Evolutionary conservation across 148 eudicot species (phyloP).

Genomic region (Polygonum maritimum): DNA sequence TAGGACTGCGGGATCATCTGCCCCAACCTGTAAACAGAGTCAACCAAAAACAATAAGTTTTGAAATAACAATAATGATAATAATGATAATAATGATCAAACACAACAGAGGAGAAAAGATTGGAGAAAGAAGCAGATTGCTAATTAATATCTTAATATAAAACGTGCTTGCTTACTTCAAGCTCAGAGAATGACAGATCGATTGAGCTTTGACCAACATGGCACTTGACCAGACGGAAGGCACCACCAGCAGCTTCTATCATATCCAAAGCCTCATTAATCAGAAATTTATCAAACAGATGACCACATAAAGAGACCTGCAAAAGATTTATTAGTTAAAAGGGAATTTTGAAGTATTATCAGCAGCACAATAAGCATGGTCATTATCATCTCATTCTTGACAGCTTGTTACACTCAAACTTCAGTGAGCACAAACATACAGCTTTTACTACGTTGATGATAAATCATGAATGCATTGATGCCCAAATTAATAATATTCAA

Average conservation of each 20-base stretch:
- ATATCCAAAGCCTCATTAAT: conserved; percentile 95
- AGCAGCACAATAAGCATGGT: not conserved
- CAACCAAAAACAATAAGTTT: not conserved
- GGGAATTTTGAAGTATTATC: not conserved
- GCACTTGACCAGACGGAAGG: conserved; percentile 81
- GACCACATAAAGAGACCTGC: conserved; percentile 96
- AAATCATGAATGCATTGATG: not conserved
- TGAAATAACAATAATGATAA: not conserved
- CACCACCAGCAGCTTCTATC: conserved; percentile 95
- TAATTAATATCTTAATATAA: not conserved
- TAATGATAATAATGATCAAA: not conserved
- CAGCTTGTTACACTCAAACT: not conserved
- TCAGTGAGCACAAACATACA: not conserved
- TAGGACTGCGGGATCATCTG: conserved; percentile 57
- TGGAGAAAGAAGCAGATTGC: not conserved
- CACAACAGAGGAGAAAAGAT: not conserved
- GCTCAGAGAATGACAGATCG: conserved; percentile 79
- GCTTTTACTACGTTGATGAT: not conserved
- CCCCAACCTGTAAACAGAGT: conserved; percentile 59
- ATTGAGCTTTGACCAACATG: conserved; percentile 83
- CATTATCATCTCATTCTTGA: not conserved
- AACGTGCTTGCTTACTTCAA: conserved; percentile 51
- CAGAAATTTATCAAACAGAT: conserved; percentile 84
- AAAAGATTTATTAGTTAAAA: conserved; percentile 6
- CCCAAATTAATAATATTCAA: not conserved